Evolutionary conservation across 345 rosid genomes (phyloP).

Genomic region (Lumnitzera racemosa): DNA sequence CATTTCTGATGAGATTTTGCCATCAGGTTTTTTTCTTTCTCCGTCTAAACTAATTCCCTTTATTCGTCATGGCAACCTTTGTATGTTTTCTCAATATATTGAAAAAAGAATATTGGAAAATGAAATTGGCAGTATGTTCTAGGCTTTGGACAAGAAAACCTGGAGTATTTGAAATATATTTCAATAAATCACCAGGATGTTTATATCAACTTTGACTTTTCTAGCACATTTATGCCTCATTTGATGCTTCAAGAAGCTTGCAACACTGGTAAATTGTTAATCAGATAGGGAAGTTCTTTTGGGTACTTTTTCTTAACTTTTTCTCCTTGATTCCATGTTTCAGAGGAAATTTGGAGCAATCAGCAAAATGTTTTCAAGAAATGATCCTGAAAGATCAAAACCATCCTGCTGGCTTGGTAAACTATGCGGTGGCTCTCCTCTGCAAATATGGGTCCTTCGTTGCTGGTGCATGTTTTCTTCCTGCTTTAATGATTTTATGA

Average conservation of each 20-base stretch:
- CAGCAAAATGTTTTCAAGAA: constrained; percentile 86
- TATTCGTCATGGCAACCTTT: too few species aligned
- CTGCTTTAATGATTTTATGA: too few species aligned
- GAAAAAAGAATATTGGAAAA: background rate
- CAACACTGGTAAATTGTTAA: too few species aligned
- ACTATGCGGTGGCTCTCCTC: constrained; percentile 79
- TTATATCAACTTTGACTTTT: background rate
- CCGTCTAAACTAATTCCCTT: too few species aligned
- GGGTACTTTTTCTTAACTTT: background rate
- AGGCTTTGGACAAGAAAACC: background rate
- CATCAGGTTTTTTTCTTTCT: too few species aligned
- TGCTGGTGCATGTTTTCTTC: constrained; percentile 44
- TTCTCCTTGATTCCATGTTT: constrained; percentile 15
- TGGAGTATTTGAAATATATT: too few species aligned
- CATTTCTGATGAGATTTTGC: too few species aligned
- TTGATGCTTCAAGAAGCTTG: too few species aligned
- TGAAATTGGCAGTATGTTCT: background rate
- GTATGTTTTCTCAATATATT: background rate
- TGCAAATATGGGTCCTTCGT: constrained; percentile 69
- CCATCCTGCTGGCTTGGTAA: constrained; percentile 82
- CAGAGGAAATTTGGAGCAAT: constrained; percentile 78
- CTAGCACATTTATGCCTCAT: too few species aligned
- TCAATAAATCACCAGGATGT: background rate
- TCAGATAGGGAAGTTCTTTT: background rate
- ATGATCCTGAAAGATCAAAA: constrained; percentile 80